Evolutionary conservation across 768 basidiomycete species (phyloP).

Genomic region (Rhizopogon vinicolor): DNA sequence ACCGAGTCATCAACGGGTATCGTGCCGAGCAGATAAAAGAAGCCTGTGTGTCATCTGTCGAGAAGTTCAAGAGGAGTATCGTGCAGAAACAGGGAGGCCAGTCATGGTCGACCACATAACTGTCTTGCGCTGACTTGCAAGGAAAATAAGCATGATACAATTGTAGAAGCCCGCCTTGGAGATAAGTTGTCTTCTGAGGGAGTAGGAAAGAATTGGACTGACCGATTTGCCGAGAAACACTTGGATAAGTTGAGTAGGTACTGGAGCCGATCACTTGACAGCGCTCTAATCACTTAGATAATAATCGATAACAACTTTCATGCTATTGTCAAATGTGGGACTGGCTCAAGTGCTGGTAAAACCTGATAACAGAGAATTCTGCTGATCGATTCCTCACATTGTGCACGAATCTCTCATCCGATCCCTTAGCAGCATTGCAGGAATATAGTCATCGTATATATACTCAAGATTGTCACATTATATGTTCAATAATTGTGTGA

Average conservation of each 20-base stretch:
- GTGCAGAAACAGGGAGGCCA: background rate
- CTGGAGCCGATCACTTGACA: slow-evolving; percentile 30
- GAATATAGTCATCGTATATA: too few species aligned
- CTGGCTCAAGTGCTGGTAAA: too few species aligned
- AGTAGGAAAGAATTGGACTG: slow-evolving; percentile 34
- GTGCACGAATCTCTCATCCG: too few species aligned
- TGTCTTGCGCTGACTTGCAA: slow-evolving; percentile 17
- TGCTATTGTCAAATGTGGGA: too few species aligned
- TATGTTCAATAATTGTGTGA: too few species aligned
- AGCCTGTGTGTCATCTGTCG: slow-evolving; percentile 8
- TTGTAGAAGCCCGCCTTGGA: slow-evolving; percentile 23
- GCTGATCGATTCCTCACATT: too few species aligned
- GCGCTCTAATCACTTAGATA: too few species aligned
- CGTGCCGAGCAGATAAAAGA: slow-evolving; percentile 2
- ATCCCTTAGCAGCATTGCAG: too few species aligned
- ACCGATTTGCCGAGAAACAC: slow-evolving; percentile 24
- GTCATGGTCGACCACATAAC: background rate
- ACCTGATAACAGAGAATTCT: too few species aligned
- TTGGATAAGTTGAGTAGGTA: slow-evolving; percentile 20
- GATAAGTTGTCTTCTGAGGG: slow-evolving; percentile 23
- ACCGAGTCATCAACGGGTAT: background rate
- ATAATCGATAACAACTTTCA: too few species aligned
- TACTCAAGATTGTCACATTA: too few species aligned
- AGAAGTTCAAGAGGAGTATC: slow-evolving; percentile 11
- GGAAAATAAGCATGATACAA: slow-evolving; percentile 24